phyloP scores from a whole-genome alignment of 805 yeast species.

The Helenozyma baotianmanensis region DNA sequence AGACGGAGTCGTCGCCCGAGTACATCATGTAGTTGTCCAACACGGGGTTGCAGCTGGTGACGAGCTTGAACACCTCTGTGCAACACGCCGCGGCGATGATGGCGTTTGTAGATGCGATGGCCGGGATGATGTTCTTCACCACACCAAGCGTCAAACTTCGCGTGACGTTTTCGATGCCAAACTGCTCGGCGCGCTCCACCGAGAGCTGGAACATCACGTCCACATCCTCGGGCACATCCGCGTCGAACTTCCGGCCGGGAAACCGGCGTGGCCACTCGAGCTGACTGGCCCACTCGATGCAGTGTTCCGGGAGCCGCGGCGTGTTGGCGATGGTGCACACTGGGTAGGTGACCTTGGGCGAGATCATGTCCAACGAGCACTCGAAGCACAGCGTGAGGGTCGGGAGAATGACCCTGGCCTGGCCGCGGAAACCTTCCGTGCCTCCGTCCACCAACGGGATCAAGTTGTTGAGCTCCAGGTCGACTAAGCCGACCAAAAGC shows the following conservation, averaged over 20 bases:
- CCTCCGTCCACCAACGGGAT: constrained; percentile 83
- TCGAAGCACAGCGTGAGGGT: constrained; percentile 87
- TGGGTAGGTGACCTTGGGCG: constrained; percentile 66
- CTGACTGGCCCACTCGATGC: constrained; percentile 84
- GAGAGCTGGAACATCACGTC: constrained; percentile 59
- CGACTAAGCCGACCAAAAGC: constrained; percentile 59
- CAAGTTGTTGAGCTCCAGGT: constrained; percentile 29
- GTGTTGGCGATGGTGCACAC: constrained; percentile 92
- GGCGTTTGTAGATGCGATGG: constrained; percentile 92
- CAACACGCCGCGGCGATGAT: constrained; percentile 86
- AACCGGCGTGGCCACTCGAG: constrained; percentile 63
- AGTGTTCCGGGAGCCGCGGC: constrained; percentile 92
- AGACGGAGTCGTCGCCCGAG: constrained; percentile 76
- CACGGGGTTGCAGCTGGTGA: constrained; percentile 63
- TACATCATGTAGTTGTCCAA: constrained; percentile 81
- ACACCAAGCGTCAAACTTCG: constrained; percentile 74
- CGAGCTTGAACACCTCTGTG: constrained; percentile 76
- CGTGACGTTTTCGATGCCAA: constrained; percentile 73
- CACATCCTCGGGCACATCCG: constrained; percentile 65
- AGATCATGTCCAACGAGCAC: constrained; percentile 75
- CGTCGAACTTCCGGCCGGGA: constrained; percentile 50
- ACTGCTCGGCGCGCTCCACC: constrained; percentile 52
- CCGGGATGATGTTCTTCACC: constrained; percentile 87
- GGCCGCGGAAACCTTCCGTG: constrained; percentile 92
- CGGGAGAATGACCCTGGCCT: constrained; percentile 82